Evolutionary conservation across 2,329 filamentous ascomycete species (phyloP).

Genomic region (Venturia aucupariae): DNA sequence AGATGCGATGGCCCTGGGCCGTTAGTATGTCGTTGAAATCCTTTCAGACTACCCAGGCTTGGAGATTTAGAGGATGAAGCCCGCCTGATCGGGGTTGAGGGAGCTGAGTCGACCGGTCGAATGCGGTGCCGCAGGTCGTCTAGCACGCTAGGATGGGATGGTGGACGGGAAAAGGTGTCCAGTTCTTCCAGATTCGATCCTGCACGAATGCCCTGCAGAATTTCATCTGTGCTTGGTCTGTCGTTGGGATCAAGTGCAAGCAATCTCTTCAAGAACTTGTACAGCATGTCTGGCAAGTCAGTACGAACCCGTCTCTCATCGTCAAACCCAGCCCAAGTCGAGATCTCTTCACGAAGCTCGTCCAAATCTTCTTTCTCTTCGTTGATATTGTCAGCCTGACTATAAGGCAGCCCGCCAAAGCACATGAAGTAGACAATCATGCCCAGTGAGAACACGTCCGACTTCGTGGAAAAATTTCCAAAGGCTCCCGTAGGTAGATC

Average conservation of each 20-base stretch:
- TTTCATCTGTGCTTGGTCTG: constrained; percentile 77
- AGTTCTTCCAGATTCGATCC: constrained; percentile 45
- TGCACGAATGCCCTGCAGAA: constrained; percentile 66
- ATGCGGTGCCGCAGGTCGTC: constrained; percentile 33
- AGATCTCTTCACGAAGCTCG: constrained; percentile 74
- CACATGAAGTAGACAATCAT: constrained; percentile 99
- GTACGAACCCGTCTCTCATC: constrained; percentile 64
- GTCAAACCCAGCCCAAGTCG: constrained; percentile 77
- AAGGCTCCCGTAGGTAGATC: constrained; percentile 55
- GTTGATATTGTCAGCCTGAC: constrained; percentile 70
- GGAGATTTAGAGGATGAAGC: constrained; percentile 17
- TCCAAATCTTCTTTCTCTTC: constrained; percentile 92
- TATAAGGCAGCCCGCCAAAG: constrained; percentile 81
- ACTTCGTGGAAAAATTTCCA: constrained; percentile 93
- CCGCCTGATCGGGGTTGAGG: constrained; percentile 14
- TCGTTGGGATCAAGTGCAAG: constrained; percentile 67
- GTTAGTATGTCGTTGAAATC: neutral
- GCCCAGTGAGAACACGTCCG: constrained; percentile 93
- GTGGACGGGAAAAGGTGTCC: neutral
- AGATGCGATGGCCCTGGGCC: constrained; percentile 8
- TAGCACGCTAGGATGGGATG: constrained; percentile 19
- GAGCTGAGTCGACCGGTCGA: constrained; percentile 32
- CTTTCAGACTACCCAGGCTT: constrained; percentile 10
- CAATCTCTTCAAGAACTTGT: constrained; percentile 71
- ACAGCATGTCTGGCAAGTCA: constrained; percentile 79